Percentiles rank a stretch among this genome's conserved stretches.
Conservation (phyloP, 352 stramenopile species). For the Plasmopara viticola region DNA sequence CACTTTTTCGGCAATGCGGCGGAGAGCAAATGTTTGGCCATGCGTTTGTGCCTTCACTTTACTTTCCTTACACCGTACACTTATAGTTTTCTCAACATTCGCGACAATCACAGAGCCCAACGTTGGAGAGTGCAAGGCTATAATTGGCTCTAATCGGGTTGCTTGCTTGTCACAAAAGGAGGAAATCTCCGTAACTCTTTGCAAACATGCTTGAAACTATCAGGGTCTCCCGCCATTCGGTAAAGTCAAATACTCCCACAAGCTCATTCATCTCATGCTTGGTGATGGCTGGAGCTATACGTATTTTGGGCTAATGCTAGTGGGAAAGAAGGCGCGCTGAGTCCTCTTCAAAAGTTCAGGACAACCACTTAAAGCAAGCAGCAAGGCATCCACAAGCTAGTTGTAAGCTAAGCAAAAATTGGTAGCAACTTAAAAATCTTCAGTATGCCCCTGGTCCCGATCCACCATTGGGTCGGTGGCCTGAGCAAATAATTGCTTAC, state of each 20-base stretch:
- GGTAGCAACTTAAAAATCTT: slow-evolving; percentile 97
- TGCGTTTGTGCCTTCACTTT: slow-evolving; percentile 68
- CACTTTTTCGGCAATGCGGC: slow-evolving; percentile 95
- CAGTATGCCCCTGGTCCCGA: slow-evolving; percentile 12
- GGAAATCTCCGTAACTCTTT: slow-evolving; percentile 94
- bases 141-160: slow-evolving; percentile 83
- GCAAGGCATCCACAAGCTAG: slow-evolving; percentile 93
- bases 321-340: slow-evolving; percentile 92
- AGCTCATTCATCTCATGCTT: slow-evolving; percentile 87
- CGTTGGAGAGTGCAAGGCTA: slow-evolving; percentile 88
- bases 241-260: slow-evolving; percentile 84
- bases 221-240: slow-evolving; percentile 95
- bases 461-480: too few relatives aligned
- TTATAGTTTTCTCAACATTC: slow-evolving; percentile 83
- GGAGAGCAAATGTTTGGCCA: slow-evolving; percentile 78
- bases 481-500: too few relatives aligned
- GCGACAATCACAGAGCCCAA: slow-evolving; percentile 96
- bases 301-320: slow-evolving; percentile 90
- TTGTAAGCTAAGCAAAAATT: slow-evolving; percentile 95
- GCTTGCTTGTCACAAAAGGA: slow-evolving; percentile 93
- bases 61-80: slow-evolving; percentile 87
- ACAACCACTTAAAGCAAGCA: slow-evolving; percentile 91
- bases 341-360: slow-evolving; percentile 94
- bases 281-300: slow-evolving; percentile 94
- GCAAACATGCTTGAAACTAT: slow-evolving; percentile 97